A percentile compares a stretch with the other conserved stretches of the same genome.
Conservation (phyloP, 2,329 filamentous ascomycete genomes). For the Trichoderma aggressivum region DNA sequence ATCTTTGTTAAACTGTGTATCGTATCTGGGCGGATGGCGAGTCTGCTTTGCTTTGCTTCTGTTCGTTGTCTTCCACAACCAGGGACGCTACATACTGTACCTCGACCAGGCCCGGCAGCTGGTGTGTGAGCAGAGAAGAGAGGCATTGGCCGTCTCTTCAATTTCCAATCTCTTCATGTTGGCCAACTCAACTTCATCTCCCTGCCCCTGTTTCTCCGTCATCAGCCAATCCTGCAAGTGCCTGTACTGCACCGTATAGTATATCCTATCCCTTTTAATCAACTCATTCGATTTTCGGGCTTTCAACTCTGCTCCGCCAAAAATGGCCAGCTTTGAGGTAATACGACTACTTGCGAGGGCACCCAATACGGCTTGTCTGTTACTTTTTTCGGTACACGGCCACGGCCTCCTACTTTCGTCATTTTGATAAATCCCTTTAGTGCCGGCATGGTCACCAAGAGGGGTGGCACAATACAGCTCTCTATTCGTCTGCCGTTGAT, state of each 20-base stretch:
- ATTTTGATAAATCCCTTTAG: conserved; percentile 6
- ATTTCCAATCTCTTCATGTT: not conserved
- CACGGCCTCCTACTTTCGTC: not conserved
- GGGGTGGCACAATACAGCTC: not conserved
- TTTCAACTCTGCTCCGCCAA: not conserved
- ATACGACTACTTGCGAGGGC: not conserved
- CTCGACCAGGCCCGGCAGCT: not conserved
- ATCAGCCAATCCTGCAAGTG: not conserved
- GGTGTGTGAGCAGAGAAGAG: not conserved
- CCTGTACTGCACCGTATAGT: not conserved
- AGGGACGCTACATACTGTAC: not conserved
- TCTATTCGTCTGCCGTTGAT: not conserved
- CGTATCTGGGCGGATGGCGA: conserved; percentile 2
- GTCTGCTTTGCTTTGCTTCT: not conserved
- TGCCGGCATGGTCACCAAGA: conserved; percentile 1
- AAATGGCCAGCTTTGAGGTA: not conserved
- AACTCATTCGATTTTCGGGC: not conserved
- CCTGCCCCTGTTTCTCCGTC: not conserved
- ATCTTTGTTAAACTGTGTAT: conserved; percentile 12
- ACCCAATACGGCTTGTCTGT: not conserved
- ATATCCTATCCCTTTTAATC: not conserved
- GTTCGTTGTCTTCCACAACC: not conserved
- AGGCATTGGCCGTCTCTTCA: not conserved
- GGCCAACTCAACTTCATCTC: not conserved
- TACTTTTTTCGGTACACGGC: not conserved